Conservation (phyloP, 371 early-diverging fungal genomes). For the Smittium mucronatum region DNA sequence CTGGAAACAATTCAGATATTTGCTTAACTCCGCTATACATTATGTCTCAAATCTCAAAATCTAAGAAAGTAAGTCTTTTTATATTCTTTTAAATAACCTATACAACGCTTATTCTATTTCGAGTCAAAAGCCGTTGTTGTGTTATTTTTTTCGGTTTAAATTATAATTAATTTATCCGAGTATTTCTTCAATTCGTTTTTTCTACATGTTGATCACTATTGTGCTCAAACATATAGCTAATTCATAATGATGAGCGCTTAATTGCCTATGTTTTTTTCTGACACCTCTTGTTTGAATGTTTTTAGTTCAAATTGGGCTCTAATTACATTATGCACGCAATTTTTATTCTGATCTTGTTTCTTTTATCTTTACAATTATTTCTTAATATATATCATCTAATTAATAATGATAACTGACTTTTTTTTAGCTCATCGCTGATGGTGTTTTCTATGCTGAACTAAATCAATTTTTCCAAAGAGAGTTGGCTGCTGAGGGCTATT, state of each 20-base stretch:
- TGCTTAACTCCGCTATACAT: background rate
- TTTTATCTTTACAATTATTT: background rate
- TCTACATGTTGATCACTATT: too few relatives aligned
- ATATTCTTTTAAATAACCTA: too few relatives aligned
- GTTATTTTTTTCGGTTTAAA: too few relatives aligned
- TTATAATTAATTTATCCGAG: too few relatives aligned
- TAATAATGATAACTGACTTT: background rate
- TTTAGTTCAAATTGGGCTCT: background rate
- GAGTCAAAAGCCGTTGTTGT: too few relatives aligned
- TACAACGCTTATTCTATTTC: too few relatives aligned
- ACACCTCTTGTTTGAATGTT: slow-evolving; percentile 34
- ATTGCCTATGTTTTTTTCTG: slow-evolving; percentile 15
- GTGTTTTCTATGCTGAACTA: slow-evolving; percentile 98
- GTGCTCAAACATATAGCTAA: too few relatives aligned
- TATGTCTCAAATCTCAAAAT: slow-evolving; percentile 15
- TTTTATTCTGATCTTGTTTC: background rate
- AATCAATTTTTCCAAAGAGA: slow-evolving; percentile 97
- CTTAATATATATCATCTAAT: background rate
- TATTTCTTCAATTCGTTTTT: too few relatives aligned
- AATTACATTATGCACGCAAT: slow-evolving; percentile 11
- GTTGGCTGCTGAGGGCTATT: slow-evolving; percentile 77
- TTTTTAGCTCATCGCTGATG: slow-evolving; percentile 91
- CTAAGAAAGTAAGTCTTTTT: slow-evolving; percentile 11
- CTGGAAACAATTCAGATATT: background rate
- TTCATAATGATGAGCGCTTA: slow-evolving; percentile 6